These are phyloP conservation scores for Adansonia madagascariensis DNA, from an alignment of 441 rosid species.

Conservation along the genomic window DNA sequence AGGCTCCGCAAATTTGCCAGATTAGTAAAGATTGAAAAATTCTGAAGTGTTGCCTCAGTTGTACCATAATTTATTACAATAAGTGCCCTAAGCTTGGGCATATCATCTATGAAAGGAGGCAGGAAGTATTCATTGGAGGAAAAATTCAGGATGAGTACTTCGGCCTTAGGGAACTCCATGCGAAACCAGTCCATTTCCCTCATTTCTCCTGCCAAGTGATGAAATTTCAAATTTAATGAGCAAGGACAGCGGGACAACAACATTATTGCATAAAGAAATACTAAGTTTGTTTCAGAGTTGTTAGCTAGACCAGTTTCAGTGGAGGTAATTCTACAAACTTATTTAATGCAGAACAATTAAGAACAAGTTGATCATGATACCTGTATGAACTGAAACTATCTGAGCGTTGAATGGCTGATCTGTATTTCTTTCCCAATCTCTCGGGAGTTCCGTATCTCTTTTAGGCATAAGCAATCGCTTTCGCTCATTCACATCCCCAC, in stretches of 20 bases:
- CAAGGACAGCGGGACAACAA: neutral
- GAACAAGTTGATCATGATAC: constrained; percentile 33
- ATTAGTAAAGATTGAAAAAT: constrained; percentile 56
- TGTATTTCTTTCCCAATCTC: constrained; percentile 76
- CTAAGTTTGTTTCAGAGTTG: neutral
- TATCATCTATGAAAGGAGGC: constrained; percentile 72
- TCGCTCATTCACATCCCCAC: constrained; percentile 47
- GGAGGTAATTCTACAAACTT: neutral
- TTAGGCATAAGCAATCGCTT: constrained; percentile 70
- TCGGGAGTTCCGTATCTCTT: constrained; percentile 61
- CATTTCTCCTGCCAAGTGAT: constrained; percentile 61
- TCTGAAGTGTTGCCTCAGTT: constrained; percentile 50
- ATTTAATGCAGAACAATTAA: neutral
- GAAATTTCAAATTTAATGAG: neutral
- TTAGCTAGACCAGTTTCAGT: neutral
- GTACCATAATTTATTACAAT: constrained; percentile 64
- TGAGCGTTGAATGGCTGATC: constrained; percentile 67
- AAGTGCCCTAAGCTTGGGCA: constrained; percentile 74
- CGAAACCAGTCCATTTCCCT: constrained; percentile 73
- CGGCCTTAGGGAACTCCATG: constrained; percentile 80
- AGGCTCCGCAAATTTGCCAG: constrained; percentile 61
- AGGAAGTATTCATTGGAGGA: constrained; percentile 58
- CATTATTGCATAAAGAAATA: neutral
- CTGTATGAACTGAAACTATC: constrained; percentile 78
- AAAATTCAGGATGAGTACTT: constrained; percentile 76